These are phyloP conservation scores for Aegilops bicornis DNA, from an alignment of 176 grass and related monocot genomes.

Conservation along the genomic window DNA sequence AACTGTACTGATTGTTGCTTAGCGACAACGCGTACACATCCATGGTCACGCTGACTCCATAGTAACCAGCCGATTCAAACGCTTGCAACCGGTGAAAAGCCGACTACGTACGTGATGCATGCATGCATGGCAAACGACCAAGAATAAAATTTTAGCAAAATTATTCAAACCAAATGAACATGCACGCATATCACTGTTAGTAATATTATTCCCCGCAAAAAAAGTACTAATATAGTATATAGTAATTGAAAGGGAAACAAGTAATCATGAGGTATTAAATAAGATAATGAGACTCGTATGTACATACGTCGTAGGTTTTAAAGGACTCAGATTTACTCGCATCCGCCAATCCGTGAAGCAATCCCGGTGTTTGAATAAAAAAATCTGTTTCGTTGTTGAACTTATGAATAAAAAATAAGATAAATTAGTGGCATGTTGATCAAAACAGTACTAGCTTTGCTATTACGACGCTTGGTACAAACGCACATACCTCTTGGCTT, in stretches of 20 bases:
- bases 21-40: background rate
- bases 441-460: too few relatives aligned
- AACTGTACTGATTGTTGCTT: background rate
- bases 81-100: background rate
- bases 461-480: too few relatives aligned
- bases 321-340: background rate
- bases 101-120: background rate
- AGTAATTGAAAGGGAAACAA: too few relatives aligned
- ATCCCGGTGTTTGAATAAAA: background rate
- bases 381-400: background rate
- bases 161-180: too few relatives aligned
- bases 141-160: too few relatives aligned
- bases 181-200: too few relatives aligned
- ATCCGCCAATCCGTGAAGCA: background rate
- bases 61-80: background rate
- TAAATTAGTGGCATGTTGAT: background rate
- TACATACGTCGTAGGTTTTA: too few relatives aligned
- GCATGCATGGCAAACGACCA: background rate
- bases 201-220: too few relatives aligned
- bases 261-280: too few relatives aligned
- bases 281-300: background rate
- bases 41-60: background rate
- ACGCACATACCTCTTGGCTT: too few relatives aligned
- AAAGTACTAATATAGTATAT: too few relatives aligned
- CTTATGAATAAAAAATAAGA: background rate